Base-by-base conservation (phyloP, 257 asterid genomes). In the Plectranthus barbatus region DNA sequence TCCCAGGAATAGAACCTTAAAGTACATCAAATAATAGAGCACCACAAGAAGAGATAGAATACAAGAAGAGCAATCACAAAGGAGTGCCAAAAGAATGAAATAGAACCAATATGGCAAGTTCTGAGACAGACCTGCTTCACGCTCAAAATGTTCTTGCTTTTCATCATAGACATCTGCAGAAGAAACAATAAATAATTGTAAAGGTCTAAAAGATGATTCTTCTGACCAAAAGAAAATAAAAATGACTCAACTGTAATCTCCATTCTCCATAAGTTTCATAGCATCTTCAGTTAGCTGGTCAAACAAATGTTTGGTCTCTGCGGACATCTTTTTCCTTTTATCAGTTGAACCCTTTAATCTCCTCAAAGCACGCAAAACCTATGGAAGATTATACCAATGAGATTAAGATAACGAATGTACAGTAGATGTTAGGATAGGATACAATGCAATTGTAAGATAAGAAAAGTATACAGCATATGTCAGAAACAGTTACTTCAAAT, bases 211-310 rank as follows among this genome's bases (percentile, higher is more conserved):
- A 24, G 17, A 60, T 33, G 56, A 66, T 67, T 53, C 56, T 52
- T 46, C 64, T 34, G 8, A 20, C 5, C 15, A 49, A 56, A 65
- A 26, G 31, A 26, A 51, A 14, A 20, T 4, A 18, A 53, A 45
- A 71, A 70, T 52, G 64, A 76, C 92, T 72, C 62, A 83, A 90
- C 97, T 79, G 82, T 80, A 86, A 66, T 93, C 96, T 66, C 99
- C 99, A 77, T 81, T 86, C 73, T 90, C 96, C 95, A 93, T 56
- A 72, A 93, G 83, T 68, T 71, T 79, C 94, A 84, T 81, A 41
- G 97, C 97, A 86, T 93, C 97, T 64, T 90, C 99, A 62, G 97
- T 93, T 61, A 93, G 93, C 81, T 86, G 86, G 74, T 93, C 97
- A 83, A 93, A 93, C 33, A 80, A 70, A 60, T 56, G 76, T 75